Evolutionary conservation across 345 rosid genomes (phyloP).

Genomic region (Bruguiera gymnorhiza): DNA sequence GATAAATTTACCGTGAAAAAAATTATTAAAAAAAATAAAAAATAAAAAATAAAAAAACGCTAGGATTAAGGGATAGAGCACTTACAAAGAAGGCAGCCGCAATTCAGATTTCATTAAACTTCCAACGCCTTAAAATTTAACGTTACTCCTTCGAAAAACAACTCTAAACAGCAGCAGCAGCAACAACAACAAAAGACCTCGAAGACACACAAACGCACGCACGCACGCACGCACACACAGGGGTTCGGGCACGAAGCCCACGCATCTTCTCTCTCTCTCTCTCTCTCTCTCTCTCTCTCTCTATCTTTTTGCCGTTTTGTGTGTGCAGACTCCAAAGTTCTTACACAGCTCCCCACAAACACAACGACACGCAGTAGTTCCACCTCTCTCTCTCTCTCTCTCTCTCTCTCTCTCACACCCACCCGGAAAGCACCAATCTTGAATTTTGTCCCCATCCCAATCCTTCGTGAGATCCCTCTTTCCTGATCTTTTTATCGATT

Average conservation of each 20-base stretch:
- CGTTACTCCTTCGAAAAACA: too few relatives aligned
- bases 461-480: constrained; percentile 6
- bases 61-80: too few relatives aligned
- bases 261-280: background rate
- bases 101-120: too few relatives aligned
- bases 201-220: too few relatives aligned
- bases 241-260: background rate
- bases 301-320: background rate
- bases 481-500: background rate
- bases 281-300: background rate
- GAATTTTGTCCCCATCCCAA: background rate
- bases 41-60: too few relatives aligned
- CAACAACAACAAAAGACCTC: too few relatives aligned
- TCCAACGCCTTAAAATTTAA: too few relatives aligned
- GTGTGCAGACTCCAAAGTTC: background rate
- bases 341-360: background rate
- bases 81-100: too few relatives aligned
- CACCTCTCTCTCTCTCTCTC: background rate
- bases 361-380: background rate
- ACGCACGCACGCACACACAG: too few relatives aligned
- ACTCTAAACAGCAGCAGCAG: too few relatives aligned
- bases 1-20: too few relatives aligned
- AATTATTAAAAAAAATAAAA: too few relatives aligned
- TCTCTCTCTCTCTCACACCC: background rate
- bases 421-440: background rate